Evolutionary conservation across 495 filamentous ascomycete species (phyloP), one percentile per base, ranked within the genome.

Genomic region (Niebla homalea): DNA sequence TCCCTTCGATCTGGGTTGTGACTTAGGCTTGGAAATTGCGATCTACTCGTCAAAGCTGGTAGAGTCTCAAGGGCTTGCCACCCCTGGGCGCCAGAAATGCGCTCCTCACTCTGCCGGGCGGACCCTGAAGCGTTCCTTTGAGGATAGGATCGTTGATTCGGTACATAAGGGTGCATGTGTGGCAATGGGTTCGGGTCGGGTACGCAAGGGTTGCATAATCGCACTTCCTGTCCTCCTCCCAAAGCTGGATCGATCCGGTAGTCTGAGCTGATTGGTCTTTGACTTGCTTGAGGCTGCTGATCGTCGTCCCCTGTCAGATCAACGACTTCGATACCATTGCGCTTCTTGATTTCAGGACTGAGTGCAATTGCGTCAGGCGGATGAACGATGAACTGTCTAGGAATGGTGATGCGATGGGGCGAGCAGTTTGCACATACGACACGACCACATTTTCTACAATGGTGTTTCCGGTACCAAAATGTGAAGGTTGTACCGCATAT

Each of bases 401-500:
- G 93, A 49, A 98, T 94, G 1, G 84, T 94, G 60, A 98, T 97
- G 37, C 86, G 79, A 64, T 97, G 90, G 4, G 93, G 92, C 4
- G 93, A 97, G 66, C 92, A 98, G 16, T 76, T 67, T 47, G 82
- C 78, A 63, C 92, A 98, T 14, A 98, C 93, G 1, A 98, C 93
- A 25, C 89, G 76, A 6, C 92, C 92, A 64, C 92, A 98, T 70
- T 95, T 96, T 46, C 89, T 88, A 67, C 89, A 96, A 61, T 96
- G 89, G 63, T 96, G 89, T 60, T 90, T 92, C 47, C 89, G 74
- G 62, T 87, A 78, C 74, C 85, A 94, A 57, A 94, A 87, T 58
- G 74, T 84, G 58, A 96, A 96, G 16, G 74, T 70, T 3, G 71
- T 79, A 25, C 64, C 63, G 54, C 89, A 96, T 37, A 95, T 94